Evolutionary conservation across 1,139 yeast species (phyloP).

Genomic region (Kodamaea ohmeri): DNA sequence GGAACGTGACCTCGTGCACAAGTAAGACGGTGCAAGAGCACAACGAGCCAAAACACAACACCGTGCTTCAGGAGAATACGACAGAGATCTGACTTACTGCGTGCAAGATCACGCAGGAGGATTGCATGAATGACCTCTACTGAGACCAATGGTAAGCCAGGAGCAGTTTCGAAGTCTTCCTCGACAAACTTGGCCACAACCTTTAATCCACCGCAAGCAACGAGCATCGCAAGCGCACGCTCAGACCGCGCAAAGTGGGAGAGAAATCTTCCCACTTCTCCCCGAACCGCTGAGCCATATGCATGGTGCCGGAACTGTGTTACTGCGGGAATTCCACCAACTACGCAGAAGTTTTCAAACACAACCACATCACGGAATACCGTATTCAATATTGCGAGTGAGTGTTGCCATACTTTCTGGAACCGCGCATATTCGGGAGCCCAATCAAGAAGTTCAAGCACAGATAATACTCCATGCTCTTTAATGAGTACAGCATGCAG

Average conservation of each 20-base stretch:
- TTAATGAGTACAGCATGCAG: constrained; percentile 45
- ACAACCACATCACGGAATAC: constrained; percentile 38
- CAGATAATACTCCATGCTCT: constrained; percentile 49
- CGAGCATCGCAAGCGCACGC: constrained; percentile 46
- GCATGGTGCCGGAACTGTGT: constrained; percentile 42
- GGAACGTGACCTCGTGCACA: constrained; percentile 8
- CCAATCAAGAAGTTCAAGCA: constrained; percentile 47
- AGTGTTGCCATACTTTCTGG: constrained; percentile 39
- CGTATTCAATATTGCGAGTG: constrained; percentile 40
- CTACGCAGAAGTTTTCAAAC: constrained; percentile 50
- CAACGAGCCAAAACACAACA: constrained; percentile 49
- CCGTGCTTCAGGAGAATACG: constrained; percentile 52
- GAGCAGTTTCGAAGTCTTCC: constrained; percentile 49
- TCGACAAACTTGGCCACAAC: constrained; percentile 51
- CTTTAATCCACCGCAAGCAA: constrained; percentile 56
- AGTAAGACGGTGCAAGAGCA: constrained; percentile 34
- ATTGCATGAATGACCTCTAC: constrained; percentile 47
- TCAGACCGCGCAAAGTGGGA: constrained; percentile 37
- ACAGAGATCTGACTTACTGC: constrained; percentile 53
- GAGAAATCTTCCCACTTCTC: constrained; percentile 46
- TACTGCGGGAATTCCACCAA: constrained; percentile 58
- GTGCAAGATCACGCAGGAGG: constrained; percentile 41
- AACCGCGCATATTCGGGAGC: constrained; percentile 32
- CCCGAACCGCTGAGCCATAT: constrained; percentile 36
- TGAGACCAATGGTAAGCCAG: constrained; percentile 47